A percentile compares a stretch with the other conserved stretches of the same genome.
These are phyloP conservation scores for Kodamaea arcana DNA, from an alignment of 1,139 yeast genomes.

Conservation along the genomic window DNA sequence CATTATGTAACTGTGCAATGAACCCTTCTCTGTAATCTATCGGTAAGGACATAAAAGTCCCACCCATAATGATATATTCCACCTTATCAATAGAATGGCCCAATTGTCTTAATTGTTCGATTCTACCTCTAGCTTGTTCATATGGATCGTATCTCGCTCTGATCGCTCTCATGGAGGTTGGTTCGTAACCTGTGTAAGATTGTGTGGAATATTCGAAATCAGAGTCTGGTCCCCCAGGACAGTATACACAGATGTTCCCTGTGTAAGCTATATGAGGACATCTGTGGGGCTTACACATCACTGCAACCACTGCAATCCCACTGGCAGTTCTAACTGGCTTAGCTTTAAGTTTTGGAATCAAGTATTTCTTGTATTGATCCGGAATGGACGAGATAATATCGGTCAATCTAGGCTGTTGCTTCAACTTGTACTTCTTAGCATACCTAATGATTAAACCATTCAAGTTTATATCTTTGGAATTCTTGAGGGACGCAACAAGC, in stretches of 20 bases:
- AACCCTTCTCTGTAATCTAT: constrained; percentile 84
- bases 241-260: constrained; percentile 96
- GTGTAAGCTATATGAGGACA: constrained; percentile 99
- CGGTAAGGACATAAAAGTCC: constrained; percentile 95
- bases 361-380: constrained; percentile 87
- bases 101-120: constrained; percentile 88
- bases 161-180: constrained; percentile 98
- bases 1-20: constrained; percentile 88
- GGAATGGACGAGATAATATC: constrained; percentile 95
- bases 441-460: constrained; percentile 83
- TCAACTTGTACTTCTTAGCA: constrained; percentile 86
- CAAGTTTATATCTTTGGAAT: constrained; percentile 77
- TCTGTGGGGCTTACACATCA: constrained; percentile 98
- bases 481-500: constrained; percentile 71
- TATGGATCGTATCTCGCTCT: constrained; percentile 97
- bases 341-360: constrained; percentile 90
- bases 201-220: constrained; percentile 98
- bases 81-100: constrained; percentile 98
- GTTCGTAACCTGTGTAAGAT: constrained; percentile 97
- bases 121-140: constrained; percentile 97
- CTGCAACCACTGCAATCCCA: constrained; percentile 98
- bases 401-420: constrained; percentile 90
- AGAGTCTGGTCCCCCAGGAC: constrained; percentile 99
- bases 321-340: constrained; percentile 98
- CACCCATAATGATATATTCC: constrained; percentile 98